A percentile compares a stretch with the other conserved stretches of the same genome.
phyloP scores from a whole-genome alignment of 1,139 yeast species.

The Pichia kudriavzevii region DNA sequence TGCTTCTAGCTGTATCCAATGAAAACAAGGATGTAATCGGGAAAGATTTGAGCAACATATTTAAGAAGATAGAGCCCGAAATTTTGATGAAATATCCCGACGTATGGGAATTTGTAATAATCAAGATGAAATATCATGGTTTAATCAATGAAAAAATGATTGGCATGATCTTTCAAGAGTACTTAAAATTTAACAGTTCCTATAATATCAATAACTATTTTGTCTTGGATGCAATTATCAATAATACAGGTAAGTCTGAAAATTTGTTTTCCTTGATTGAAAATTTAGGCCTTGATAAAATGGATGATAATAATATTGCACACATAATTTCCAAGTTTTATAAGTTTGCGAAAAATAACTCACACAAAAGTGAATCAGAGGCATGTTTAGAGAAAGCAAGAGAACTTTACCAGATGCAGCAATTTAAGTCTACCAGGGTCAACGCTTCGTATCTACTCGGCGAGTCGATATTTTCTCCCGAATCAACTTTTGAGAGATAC shows the following conservation, averaged over 20 bases:
- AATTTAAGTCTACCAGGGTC: constrained; percentile 18
- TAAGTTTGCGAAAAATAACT: constrained; percentile 15
- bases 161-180: constrained; percentile 15
- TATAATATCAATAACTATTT: constrained; percentile 13
- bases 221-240: constrained; percentile 21
- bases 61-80: constrained; percentile 16
- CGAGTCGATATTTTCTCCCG: constrained; percentile 37
- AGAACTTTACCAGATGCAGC: constrained; percentile 13
- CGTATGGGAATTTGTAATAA: constrained; percentile 23
- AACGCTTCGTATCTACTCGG: constrained; percentile 30
- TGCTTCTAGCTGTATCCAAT: constrained; percentile 17
- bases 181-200: constrained; percentile 9
- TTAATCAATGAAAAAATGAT: constrained; percentile 15
- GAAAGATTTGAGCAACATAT: constrained; percentile 16
- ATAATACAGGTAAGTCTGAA: constrained; percentile 12
- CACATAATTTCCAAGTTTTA: constrained; percentile 22
- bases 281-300: constrained; percentile 6
- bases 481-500: constrained; percentile 33
- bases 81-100: constrained; percentile 23
- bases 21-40: constrained; percentile 11
- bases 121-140: constrained; percentile 20
- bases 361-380: constrained; percentile 3
- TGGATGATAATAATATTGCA: constrained; percentile 23
- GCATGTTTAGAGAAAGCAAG: constrained; percentile 22
- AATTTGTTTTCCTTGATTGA: constrained; percentile 14